phyloP scores from a whole-genome alignment of 164 flowering plant genomes.

The Dillenia turbinata region DNA sequence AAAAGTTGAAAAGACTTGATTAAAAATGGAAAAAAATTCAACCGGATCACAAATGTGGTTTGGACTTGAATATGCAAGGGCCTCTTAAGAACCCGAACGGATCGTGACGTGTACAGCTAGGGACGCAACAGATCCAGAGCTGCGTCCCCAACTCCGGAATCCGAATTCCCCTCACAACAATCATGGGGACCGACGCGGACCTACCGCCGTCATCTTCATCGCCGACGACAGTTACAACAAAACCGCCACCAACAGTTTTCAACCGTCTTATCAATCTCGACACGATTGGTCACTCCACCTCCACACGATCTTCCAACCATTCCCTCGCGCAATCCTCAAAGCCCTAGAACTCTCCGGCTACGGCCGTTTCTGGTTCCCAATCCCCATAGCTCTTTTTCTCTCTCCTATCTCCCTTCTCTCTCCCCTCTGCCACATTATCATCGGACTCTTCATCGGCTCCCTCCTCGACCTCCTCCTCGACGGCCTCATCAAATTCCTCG shows the following conservation, averaged over 20 bases:
- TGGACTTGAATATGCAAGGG: too few relatives aligned
- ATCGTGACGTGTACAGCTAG: too few relatives aligned
- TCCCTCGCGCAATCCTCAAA: conserved; percentile 47
- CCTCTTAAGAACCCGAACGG: too few relatives aligned
- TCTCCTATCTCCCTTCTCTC: conserved; percentile 21
- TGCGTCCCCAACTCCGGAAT: too few relatives aligned
- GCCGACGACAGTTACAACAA: too few relatives aligned
- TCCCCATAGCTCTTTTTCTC: conserved; percentile 45
- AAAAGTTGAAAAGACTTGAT: too few relatives aligned
- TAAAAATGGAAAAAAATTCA: too few relatives aligned
- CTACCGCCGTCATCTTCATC: too few relatives aligned
- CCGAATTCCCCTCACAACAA: too few relatives aligned
- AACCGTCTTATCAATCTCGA: conserved; percentile 39
- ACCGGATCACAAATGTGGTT: too few relatives aligned
- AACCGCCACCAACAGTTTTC: conserved; percentile 13
- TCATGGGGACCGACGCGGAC: too few relatives aligned
- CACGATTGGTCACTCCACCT: conserved; percentile 47
- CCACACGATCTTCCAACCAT: conserved; percentile 40
- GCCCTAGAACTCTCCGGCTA: conserved; percentile 78
- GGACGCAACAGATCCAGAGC: too few relatives aligned
- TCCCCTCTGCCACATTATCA: conserved; percentile 23
- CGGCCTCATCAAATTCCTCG: conserved; percentile 44
- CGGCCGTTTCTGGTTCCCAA: conserved; percentile 66
- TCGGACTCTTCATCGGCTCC: conserved; percentile 40
- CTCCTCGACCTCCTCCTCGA: conserved; percentile 59